phyloP scores from a whole-genome alignment of 2,329 filamentous ascomycete genomes.

The Plectosphaerella sp. region DNA sequence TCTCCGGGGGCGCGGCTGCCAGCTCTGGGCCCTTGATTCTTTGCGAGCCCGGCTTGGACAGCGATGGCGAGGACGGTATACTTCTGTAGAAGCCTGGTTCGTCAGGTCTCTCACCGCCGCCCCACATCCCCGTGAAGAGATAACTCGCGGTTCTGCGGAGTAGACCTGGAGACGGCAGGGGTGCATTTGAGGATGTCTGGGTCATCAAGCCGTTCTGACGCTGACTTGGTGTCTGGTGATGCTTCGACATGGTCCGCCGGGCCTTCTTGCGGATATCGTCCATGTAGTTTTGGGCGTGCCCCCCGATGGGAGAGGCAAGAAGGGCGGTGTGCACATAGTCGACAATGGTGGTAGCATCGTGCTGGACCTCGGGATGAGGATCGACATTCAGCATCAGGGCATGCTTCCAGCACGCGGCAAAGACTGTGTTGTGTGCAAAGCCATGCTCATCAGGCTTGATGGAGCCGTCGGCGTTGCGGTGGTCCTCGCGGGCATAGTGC shows the following conservation, averaged over 20 bases:
- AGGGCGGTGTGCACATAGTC: conserved; percentile 80
- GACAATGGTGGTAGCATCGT: conserved; percentile 77
- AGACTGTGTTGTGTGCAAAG: conserved; percentile 82
- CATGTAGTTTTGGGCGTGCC: conserved; percentile 66
- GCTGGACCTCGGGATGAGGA: conserved; percentile 87
- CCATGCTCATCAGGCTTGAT: conserved; percentile 54
- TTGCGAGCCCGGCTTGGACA: conserved; percentile 31
- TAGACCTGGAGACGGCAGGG: conserved; percentile 51
- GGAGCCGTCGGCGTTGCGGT: conserved; percentile 52
- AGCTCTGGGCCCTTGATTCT: conserved; percentile 37
- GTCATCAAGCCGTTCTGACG: conserved; percentile 31
- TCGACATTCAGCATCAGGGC: conserved; percentile 87
- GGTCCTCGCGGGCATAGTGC: conserved; percentile 54
- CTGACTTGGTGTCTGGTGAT: conserved; percentile 34
- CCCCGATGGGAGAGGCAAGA: conserved; percentile 70
- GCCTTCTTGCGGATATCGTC: conserved; percentile 62
- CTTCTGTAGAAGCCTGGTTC: conserved; percentile 1
- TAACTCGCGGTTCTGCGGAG: conserved; percentile 61
- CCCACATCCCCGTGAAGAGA: conserved; percentile 46
- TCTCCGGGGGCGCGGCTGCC: conserved; percentile 60
- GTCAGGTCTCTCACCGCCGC: conserved; percentile 37
- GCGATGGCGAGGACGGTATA: conserved; percentile 23
- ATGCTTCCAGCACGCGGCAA: conserved; percentile 92
- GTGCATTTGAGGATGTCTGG: conserved; percentile 22
- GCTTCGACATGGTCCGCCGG: conserved; percentile 40